Conservation (phyloP, 2,329 filamentous ascomycete species). For the Arthroderma uncinatum region DNA sequence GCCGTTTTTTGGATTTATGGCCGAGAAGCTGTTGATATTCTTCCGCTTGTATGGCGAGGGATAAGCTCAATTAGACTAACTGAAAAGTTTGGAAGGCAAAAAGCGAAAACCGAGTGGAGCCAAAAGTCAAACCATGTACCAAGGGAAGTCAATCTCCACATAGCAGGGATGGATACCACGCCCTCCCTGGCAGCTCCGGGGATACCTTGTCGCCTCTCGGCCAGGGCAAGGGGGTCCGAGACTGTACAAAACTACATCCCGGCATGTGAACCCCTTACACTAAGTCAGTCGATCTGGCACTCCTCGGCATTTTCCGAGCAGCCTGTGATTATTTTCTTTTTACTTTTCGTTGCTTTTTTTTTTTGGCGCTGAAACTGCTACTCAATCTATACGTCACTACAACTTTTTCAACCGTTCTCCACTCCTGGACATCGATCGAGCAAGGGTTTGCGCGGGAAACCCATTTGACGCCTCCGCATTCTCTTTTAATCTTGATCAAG, state of each 20-base stretch:
- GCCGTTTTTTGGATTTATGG: conserved; percentile 1
- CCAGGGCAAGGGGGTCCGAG: background rate
- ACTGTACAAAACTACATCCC: no score
- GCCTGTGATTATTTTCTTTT: background rate
- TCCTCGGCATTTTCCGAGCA: background rate
- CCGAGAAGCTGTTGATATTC: conserved; percentile 3
- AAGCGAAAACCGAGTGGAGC: background rate
- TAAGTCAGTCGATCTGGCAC: background rate
- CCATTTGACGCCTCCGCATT: background rate
- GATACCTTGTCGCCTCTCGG: background rate
- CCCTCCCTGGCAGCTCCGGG: background rate
- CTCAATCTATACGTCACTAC: background rate
- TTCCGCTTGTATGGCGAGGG: conserved; percentile 1
- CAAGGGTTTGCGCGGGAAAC: background rate
- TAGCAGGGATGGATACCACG: background rate
- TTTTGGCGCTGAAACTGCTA: background rate
- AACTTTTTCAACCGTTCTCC: background rate
- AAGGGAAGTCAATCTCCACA: background rate
- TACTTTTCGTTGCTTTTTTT: background rate
- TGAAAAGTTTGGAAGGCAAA: conserved; percentile 4
- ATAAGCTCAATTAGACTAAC: conserved; percentile 2
- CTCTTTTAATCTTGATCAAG: background rate
- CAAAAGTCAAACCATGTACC: background rate
- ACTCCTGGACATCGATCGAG: no score
- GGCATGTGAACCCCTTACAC: background rate